These are phyloP conservation scores for Fusarium scirpi DNA, from an alignment of 2,329 filamentous ascomycete genomes.

Conservation along the genomic window DNA sequence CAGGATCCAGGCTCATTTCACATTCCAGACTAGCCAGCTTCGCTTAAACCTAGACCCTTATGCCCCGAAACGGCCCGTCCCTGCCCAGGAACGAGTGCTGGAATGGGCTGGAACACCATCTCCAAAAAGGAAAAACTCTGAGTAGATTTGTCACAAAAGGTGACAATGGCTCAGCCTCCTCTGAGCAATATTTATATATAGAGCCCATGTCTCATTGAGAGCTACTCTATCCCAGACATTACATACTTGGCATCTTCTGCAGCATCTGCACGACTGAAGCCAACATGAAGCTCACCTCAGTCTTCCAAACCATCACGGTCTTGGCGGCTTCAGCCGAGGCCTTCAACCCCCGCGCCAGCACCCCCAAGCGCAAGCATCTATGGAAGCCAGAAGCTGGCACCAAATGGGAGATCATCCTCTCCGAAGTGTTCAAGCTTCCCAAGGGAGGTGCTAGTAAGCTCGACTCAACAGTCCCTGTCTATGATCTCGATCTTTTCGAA, in stretches of 20 bases:
- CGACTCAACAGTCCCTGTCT: constrained; percentile 61
- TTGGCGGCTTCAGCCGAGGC: not conserved
- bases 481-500: constrained; percentile 66
- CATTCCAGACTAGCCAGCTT: not conserved
- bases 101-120: constrained; percentile 1
- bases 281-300: not conserved
- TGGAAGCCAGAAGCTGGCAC: constrained; percentile 66
- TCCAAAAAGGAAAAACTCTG: fast-evolving
- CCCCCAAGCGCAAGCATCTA: not conserved
- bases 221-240: not conserved
- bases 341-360: not conserved
- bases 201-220: no score
- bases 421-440: constrained; percentile 53
- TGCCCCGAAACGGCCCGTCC: not conserved
- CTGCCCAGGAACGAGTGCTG: not conserved
- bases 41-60: not conserved
- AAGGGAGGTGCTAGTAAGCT: constrained; percentile 47
- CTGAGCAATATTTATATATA: no score
- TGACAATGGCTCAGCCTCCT: no score
- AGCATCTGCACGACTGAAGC: fast-evolving
- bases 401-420: constrained; percentile 72
- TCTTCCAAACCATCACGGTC: not conserved
- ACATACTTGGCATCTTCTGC: fast-evolving
- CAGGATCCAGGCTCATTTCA: not conserved
- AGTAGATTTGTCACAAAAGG: not conserved